A percentile compares a stretch with the other conserved stretches of the same genome.
Evolutionary conservation across 1,284 basidiomycete species (phyloP).

Genomic region (Tilletiopsis washingtonensis): DNA sequence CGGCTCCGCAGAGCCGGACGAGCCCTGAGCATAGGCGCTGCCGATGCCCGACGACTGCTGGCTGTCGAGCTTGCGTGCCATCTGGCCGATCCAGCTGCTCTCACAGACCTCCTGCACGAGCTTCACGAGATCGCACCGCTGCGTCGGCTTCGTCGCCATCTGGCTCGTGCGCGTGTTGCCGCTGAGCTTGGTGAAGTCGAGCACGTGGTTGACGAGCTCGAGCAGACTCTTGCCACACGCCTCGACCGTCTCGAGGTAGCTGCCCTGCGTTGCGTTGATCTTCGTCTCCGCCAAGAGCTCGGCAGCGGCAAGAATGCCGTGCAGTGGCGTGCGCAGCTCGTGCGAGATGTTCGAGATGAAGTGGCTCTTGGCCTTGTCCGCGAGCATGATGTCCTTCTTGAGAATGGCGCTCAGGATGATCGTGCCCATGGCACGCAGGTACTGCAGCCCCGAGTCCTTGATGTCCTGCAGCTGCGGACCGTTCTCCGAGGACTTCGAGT

Average conservation of each 20-base stretch:
- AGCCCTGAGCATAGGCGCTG: conserved; percentile 66
- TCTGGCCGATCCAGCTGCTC: conserved; percentile 87
- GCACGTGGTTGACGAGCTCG: conserved; percentile 78
- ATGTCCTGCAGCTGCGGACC: conserved; percentile 68
- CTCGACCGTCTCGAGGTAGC: conserved; percentile 68
- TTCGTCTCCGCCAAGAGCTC: conserved; percentile 76
- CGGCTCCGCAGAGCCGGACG: conserved; percentile 48
- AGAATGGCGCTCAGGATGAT: conserved; percentile 89
- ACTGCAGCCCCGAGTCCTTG: conserved; percentile 73
- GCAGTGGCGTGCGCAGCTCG: conserved; percentile 54
- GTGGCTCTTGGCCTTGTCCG: conserved; percentile 78
- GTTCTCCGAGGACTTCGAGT: conserved; percentile 65
- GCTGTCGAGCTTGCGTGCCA: conserved; percentile 59
- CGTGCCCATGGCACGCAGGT: conserved; percentile 77
- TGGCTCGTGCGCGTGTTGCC: conserved; percentile 54
- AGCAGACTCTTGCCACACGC: conserved; percentile 51
- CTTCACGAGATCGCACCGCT: conserved; percentile 62
- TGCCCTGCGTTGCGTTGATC: conserved; percentile 70
- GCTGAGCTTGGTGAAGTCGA: conserved; percentile 91
- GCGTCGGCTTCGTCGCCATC: conserved; percentile 13
- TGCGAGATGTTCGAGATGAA: conserved; percentile 94
- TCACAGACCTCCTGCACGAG: conserved; percentile 92
- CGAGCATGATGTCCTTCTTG: conserved; percentile 83
- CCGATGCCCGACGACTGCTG: conserved; percentile 60
- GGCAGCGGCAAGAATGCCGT: conserved; percentile 71